Percentiles rank a stretch among this genome's conserved stretches.
Evolutionary conservation across 441 rosid genomes (phyloP).

Genomic region (Croton setiger): DNA sequence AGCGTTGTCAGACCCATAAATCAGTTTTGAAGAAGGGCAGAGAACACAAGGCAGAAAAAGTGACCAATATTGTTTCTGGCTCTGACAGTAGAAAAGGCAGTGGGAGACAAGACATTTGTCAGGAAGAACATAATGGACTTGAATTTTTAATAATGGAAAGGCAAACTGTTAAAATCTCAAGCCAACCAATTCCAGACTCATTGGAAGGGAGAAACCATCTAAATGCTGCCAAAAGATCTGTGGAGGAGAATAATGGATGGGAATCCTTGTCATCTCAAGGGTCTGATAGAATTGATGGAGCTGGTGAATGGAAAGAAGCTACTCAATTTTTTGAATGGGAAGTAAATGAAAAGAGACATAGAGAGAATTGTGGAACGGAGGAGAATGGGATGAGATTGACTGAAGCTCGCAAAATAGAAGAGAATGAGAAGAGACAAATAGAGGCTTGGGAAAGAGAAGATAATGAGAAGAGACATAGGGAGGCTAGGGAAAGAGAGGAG

Average conservation of each 20-base stretch:
- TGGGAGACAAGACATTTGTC: conserved; percentile 17
- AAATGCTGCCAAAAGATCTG: conserved; percentile 27
- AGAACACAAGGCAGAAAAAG: conserved; percentile 38
- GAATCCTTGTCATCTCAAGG: conserved; percentile 45
- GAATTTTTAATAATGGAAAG: conserved; percentile 24
- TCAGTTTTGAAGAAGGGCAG: conserved; percentile 30
- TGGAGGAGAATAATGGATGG: conserved; percentile 39
- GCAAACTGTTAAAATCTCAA: conserved; percentile 20
- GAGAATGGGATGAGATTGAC: conserved; percentile 32
- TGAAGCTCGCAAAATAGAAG: conserved; percentile 36
- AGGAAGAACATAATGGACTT: conserved; percentile 28
- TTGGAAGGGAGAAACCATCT: conserved; percentile 26
- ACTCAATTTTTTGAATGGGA: conserved; percentile 54
- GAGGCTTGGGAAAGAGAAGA: conserved; percentile 36
- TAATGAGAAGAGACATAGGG: conserved; percentile 35
- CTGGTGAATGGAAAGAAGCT: conserved; percentile 78
- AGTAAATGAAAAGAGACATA: conserved; percentile 28
- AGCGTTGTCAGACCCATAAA: conserved; percentile 34
- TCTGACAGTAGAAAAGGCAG: conserved; percentile 21
- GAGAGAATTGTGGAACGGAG: conserved; percentile 8
- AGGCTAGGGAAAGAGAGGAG: conserved; percentile 32
- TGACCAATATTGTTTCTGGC: conserved; percentile 19
- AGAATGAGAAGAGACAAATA: conserved; percentile 31
- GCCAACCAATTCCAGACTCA: conserved; percentile 26
- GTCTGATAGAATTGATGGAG: conserved; percentile 39